phyloP scores from a whole-genome alignment of 1,284 basidiomycete genomes.

The Gymnopus androsaceus region DNA sequence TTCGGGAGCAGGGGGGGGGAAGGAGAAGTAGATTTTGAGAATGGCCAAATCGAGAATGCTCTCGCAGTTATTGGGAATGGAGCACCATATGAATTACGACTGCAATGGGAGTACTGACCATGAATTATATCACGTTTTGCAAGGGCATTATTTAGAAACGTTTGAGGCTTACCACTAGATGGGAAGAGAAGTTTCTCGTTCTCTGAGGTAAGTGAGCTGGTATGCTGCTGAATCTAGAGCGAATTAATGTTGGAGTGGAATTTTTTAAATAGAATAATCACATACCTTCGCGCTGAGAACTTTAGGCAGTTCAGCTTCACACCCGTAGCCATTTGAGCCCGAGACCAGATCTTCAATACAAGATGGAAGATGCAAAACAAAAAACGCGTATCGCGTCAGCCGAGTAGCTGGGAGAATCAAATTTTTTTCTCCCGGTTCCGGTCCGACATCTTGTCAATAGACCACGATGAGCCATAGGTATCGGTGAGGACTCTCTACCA shows the following conservation, averaged over 20 bases:
- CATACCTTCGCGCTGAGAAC: not conserved
- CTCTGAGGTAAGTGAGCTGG: not conserved
- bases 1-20: not conserved
- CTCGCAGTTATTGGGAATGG: not conserved
- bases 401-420: not conserved
- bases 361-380: not conserved
- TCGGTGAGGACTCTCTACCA: not conserved
- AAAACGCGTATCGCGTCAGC: not conserved
- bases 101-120: not conserved
- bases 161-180: not conserved
- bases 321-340: conserved; percentile 2
- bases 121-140: not conserved
- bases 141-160: not conserved
- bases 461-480: conserved; percentile 14
- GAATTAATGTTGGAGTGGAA: too few species aligned
- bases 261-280: not conserved
- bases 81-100: not conserved
- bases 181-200: not conserved
- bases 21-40: not conserved
- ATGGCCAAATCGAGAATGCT: conserved; percentile 7
- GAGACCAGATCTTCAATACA: not conserved
- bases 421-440: not conserved
- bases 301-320: conserved; percentile 6
- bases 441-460: not conserved
- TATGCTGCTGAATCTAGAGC: not conserved